A percentile compares a stretch with the other conserved stretches of the same genome.
Conservation (phyloP, 208 protist genomes). For the Wallacemonas rigidus region DNA sequence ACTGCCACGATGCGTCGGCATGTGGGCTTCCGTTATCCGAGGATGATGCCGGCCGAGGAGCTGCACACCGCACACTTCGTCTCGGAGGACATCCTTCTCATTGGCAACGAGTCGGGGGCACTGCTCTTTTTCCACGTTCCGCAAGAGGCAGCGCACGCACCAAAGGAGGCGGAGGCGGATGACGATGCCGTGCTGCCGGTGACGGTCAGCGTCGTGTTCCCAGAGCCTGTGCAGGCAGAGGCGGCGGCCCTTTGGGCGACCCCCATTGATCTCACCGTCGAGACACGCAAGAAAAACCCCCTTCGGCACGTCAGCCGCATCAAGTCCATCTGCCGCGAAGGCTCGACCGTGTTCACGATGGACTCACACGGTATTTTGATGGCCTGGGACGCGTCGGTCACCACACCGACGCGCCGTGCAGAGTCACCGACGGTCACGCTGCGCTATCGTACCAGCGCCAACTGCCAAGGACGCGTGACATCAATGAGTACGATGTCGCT, state of each 20-base stretch:
- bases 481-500: slow-evolving; percentile 43
- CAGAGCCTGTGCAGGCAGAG: slow-evolving; percentile 18
- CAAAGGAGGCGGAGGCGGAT: background rate
- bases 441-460: slow-evolving; percentile 60
- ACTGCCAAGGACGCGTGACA: slow-evolving; percentile 73
- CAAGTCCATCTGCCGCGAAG: slow-evolving; percentile 40
- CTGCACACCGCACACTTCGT: slow-evolving; percentile 47
- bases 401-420: background rate
- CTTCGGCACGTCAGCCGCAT: slow-evolving; percentile 55
- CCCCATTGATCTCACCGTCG: slow-evolving; percentile 21
- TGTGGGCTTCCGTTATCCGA: slow-evolving; percentile 26
- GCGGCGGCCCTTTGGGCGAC: slow-evolving; percentile 24
- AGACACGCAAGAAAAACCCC: slow-evolving; percentile 51
- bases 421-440: slow-evolving; percentile 19
- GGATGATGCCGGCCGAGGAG: slow-evolving; percentile 41
- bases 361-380: slow-evolving; percentile 65
- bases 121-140: slow-evolving; percentile 22
- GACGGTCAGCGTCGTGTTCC: slow-evolving; percentile 25
- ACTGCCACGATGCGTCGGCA: slow-evolving; percentile 33
- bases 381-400: slow-evolving; percentile 33
- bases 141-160: background rate
- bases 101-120: slow-evolving; percentile 63
- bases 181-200: background rate
- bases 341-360: slow-evolving; percentile 48
- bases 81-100: slow-evolving; percentile 37